phyloP scores from a whole-genome alignment of 2,329 filamentous ascomycete genomes.

The Helicocarpus griseus region DNA sequence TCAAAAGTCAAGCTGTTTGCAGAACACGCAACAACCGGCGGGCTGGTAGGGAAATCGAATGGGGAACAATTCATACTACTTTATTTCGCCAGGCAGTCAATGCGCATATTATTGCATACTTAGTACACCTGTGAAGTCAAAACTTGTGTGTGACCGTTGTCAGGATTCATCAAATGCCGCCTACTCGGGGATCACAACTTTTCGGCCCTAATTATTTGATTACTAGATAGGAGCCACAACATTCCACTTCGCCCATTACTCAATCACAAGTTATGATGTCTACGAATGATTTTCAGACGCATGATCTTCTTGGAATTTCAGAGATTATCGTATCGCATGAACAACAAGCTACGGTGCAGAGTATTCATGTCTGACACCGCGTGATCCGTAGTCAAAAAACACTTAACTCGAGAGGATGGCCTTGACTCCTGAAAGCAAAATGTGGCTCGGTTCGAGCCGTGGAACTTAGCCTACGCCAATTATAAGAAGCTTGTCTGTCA shows the following conservation, averaged over 20 bases:
- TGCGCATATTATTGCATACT: background rate
- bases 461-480: background rate
- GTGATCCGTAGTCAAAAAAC: background rate
- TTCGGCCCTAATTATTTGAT: too few species aligned
- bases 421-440: background rate
- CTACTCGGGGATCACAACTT: too few species aligned
- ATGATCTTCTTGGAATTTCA: background rate
- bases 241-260: too few species aligned
- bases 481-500: background rate
- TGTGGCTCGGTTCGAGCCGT: background rate
- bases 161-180: too few species aligned
- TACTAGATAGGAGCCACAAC: too few species aligned
- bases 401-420: too few species aligned
- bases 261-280: background rate
- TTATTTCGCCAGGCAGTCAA: background rate
- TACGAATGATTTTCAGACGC: background rate
- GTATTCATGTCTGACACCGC: background rate
- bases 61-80: background rate
- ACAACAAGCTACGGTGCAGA: background rate
- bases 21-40: too few species aligned
- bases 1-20: background rate
- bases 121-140: background rate
- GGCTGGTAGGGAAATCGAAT: too few species aligned
- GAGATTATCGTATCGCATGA: background rate
- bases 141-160: background rate